phyloP scores from a whole-genome alignment of 2,329 filamentous ascomycete species.

The Balansia obtecta region DNA sequence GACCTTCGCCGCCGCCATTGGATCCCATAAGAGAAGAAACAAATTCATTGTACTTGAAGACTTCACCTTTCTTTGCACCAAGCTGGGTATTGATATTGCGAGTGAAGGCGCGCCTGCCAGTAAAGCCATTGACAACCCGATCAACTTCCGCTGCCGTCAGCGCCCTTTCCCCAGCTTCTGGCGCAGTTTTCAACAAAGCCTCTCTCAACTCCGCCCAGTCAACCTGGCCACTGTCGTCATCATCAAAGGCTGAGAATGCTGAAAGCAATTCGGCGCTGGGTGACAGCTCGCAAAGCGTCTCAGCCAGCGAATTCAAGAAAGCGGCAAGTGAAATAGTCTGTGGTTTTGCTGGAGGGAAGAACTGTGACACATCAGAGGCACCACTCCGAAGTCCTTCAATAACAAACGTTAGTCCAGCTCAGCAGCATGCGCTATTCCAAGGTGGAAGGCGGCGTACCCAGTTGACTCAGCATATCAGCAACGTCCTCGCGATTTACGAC shows the following conservation, averaged over 20 bases:
- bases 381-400: conserved; percentile 58
- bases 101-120: conserved; percentile 70
- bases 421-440: background rate
- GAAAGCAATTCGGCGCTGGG: conserved; percentile 70
- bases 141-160: conserved; percentile 69
- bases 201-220: conserved; percentile 73
- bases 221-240: conserved; percentile 88
- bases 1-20: conserved; percentile 22
- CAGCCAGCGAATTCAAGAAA: conserved; percentile 74
- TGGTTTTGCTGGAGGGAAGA: conserved; percentile 64
- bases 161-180: conserved; percentile 55
- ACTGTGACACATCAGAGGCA: conserved; percentile 57
- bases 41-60: conserved; percentile 91
- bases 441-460: conserved; percentile 40
- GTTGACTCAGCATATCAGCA: conserved; percentile 72
- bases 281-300: conserved; percentile 61
- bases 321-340: conserved; percentile 71
- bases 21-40: conserved; percentile 56
- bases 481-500: conserved; percentile 73
- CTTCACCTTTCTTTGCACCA: conserved; percentile 59
- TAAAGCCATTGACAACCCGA: conserved; percentile 76
- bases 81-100: conserved; percentile 42
- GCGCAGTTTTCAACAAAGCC: conserved; percentile 69
- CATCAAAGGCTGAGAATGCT: conserved; percentile 89
- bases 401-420: background rate